Evolutionary conservation across 2,329 filamentous ascomycete genomes (phyloP).

Genomic region (Paraphaeosphaeria minitans): DNA sequence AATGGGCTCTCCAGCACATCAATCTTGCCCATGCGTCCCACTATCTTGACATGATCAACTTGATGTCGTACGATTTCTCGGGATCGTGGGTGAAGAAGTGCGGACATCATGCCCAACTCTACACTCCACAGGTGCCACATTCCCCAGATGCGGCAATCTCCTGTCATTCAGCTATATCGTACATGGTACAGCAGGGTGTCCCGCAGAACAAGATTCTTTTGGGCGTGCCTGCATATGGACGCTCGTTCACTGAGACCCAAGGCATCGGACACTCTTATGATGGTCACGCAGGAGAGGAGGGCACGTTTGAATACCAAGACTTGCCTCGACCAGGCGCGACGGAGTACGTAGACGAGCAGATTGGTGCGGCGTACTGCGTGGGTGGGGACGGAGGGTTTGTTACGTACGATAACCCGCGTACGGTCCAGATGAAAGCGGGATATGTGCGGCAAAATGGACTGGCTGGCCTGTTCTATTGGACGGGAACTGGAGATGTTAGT

Average conservation of each 20-base stretch:
- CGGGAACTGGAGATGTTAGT: slow-evolving; percentile 71
- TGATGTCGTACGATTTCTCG: slow-evolving; percentile 81
- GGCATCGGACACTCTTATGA: slow-evolving; percentile 67
- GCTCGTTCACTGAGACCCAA: slow-evolving; percentile 71
- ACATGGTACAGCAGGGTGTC: slow-evolving; percentile 69
- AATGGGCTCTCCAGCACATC: slow-evolving; percentile 70
- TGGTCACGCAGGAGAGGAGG: slow-evolving; percentile 63
- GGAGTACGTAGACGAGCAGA: slow-evolving; percentile 70
- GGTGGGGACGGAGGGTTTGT: slow-evolving; percentile 78
- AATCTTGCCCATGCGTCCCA: slow-evolving; percentile 66
- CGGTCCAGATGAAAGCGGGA: slow-evolving; percentile 74
- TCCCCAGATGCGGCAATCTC: slow-evolving; percentile 63
- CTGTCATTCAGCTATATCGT: slow-evolving; percentile 68
- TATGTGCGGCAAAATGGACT: slow-evolving; percentile 74
- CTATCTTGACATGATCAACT: slow-evolving; percentile 75
- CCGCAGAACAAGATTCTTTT: slow-evolving; percentile 73
- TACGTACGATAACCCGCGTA: slow-evolving; percentile 78
- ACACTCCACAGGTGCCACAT: slow-evolving; percentile 59
- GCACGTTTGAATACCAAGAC: slow-evolving; percentile 74
- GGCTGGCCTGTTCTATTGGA: slow-evolving; percentile 82
- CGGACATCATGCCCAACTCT: slow-evolving; percentile 79
- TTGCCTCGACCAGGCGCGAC: slow-evolving; percentile 66
- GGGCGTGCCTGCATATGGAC: slow-evolving; percentile 76
- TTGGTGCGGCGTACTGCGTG: slow-evolving; percentile 72
- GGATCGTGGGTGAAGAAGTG: slow-evolving; percentile 70